A percentile compares a stretch with the other conserved stretches of the same genome.
Conservation (phyloP, 108 stramenopile genomes). For the Aureococcus anophagefferens region DNA sequence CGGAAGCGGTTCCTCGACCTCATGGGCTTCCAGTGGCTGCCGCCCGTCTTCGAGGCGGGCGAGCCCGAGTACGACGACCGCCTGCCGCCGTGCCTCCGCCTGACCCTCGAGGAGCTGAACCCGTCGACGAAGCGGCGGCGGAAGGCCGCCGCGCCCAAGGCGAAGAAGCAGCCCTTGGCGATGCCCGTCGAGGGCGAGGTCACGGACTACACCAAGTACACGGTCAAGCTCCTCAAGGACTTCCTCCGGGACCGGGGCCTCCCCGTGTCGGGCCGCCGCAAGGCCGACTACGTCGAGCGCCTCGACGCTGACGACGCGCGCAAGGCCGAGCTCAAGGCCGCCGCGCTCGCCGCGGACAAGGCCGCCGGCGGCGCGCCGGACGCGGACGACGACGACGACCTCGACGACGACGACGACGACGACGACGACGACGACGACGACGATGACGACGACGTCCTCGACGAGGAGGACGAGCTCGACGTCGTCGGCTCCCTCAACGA, state of each 20-base stretch:
- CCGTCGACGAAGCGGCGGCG: neutral
- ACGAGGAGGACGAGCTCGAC: too few relatives aligned
- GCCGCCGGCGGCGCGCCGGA: too few relatives aligned
- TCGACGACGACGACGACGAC: neutral
- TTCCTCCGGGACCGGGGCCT: neutral
- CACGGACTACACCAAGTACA: neutral
- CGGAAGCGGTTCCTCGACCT: conserved; percentile 63
- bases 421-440: conserved; percentile 2
- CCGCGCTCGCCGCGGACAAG: neutral
- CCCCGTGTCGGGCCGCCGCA: neutral
- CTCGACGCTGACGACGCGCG: neutral
- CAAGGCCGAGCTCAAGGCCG: neutral
- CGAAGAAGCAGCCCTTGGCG: neutral
- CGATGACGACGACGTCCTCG: neutral
- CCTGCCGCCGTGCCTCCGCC: neutral
- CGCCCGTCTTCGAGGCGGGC: neutral
- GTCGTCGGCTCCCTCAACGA: too few relatives aligned
- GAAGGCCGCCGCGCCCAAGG: neutral
- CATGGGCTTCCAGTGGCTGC: conserved; percentile 69
- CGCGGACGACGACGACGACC: neutral
- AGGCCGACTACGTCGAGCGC: neutral
- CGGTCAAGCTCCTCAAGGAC: neutral
- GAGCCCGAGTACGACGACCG: neutral
- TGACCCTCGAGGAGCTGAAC: neutral
- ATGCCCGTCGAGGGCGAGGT: neutral